Evolutionary conservation across 305 asterid genomes (phyloP), one percentile per base, ranked within the genome.

Genomic region (Fraxinus greggii): DNA sequence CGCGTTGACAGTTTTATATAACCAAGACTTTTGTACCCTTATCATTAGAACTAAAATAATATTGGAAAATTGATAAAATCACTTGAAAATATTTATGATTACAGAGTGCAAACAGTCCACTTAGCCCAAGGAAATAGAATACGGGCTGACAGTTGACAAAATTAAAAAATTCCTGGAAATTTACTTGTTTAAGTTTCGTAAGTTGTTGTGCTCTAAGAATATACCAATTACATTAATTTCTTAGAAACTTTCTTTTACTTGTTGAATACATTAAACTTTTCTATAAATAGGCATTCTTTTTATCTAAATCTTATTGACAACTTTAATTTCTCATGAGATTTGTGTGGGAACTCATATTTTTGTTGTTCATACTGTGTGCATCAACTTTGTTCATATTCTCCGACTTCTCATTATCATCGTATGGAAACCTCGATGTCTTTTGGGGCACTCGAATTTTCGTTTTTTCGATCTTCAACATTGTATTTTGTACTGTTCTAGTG

Each of bases 291-390:
- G 15, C 56, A 36, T 35, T 35, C 9, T 17, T 7, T 36, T 7
- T 13, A 21, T 3, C 29, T 7, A 17, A 32, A 17, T 24, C 29
- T 74, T 38, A 36, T 38, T 36, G 3, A 8, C 61, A 81, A 28
- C 80, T 28, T 42, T 21, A 76, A 65, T 31, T 29, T 40, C 54
- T 63, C 72, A 87, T 87, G 88, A 84, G 78, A 76, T 77, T 87
- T 51, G 83, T 65, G 38, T 78, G 84, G 86, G 54, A 77, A 35
- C 80, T 82, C 74, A 24, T 72, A 69, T 73, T 84, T 56, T 7
- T 84, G 32, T 51, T 76, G 73, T 75, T 80, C 77, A 29, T 80
- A 13, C 72, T 85, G 28, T 63, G 54, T 36, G 77, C 65, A 17
- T 67, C 83, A 19, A 69, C 81, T 36, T 82, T 45, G n/a, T 31